Base-by-base conservation (phyloP, 2,329 filamentous ascomycete genomes). In the Fusarium guadeloupense region DNA sequence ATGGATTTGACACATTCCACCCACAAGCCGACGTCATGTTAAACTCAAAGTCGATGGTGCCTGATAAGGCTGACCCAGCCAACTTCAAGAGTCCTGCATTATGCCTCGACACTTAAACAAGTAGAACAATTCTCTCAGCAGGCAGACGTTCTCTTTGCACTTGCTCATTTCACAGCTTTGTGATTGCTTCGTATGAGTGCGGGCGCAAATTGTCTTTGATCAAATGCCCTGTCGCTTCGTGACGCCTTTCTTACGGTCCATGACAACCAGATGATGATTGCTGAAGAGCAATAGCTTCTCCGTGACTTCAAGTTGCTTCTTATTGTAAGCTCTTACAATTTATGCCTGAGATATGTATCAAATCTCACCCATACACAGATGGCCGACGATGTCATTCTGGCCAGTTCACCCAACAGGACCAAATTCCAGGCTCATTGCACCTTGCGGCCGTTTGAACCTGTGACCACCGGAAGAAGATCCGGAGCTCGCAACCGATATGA, bases 51-150 rank as follows among this genome's bases (percentile, higher is more conserved):
- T 25, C 21, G 20, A 13, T 5, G 17, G 50, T 57, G 25, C 45
- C 38, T 57, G 55, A 17, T 49, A 64, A 38, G 60, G 60, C 55
- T 64, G 60, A 53, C n/a, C 14, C 19, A 28, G 42, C 23, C 23
- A 26, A 25, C 19, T 43, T 41, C n/a, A 14, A 37, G 14, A 46
- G 38, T 39, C 31, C 40, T 31, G 10, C n/a, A 6, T 16, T 46
- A 26, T 37, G 37, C 34, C 19, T 34, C n/a, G 35, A 23, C 28
- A 26, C 20, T 7, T 31, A 31, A 8, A 31, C 13, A 31, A 6
- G n/a, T n/a, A n/a, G n/a, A n/a, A n/a, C n/a, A n/a, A n/a, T n/a
- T n/a, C n/a, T n/a, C n/a, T n/a, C n/a, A n/a, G n/a, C n/a, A n/a
- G 4, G 9, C 41, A 46, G 25, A 39, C 16, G 25, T 8, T 17